These are phyloP conservation scores for Pseudocercospora cruenta DNA, from an alignment of 2,329 filamentous ascomycete genomes.

Conservation along the genomic window DNA sequence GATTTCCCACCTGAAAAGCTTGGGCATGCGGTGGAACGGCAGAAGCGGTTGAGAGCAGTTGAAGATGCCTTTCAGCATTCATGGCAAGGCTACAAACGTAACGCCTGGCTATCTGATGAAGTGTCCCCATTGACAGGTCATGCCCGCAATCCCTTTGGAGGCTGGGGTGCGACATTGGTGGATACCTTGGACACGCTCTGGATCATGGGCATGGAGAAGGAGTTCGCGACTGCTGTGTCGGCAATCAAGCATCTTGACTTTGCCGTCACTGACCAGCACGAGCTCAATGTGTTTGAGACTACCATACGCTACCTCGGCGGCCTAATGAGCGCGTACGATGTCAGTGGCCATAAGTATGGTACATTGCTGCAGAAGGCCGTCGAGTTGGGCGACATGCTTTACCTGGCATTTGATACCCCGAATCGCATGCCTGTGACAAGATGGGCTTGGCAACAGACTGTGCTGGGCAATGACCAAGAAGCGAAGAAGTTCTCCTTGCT, in stretches of 20 bases:
- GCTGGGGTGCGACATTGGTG: conserved; percentile 87
- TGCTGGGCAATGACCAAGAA: conserved; percentile 34
- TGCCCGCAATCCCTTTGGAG: conserved; percentile 77
- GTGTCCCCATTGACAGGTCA: conserved; percentile 60
- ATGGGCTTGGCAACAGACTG: conserved; percentile 57
- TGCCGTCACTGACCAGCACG: conserved; percentile 51
- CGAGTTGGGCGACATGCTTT: conserved; percentile 67
- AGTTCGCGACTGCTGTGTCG: conserved; percentile 66
- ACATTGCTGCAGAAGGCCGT: conserved; percentile 63
- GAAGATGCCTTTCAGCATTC: conserved; percentile 75
- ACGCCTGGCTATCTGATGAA: conserved; percentile 87
- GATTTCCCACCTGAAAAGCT: conserved; percentile 67
- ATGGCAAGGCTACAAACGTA: conserved; percentile 79
- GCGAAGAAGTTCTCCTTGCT: conserved; percentile 45
- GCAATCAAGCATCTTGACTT: conserved; percentile 66
- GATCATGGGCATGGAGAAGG: conserved; percentile 69
- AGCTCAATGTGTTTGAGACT: conserved; percentile 71
- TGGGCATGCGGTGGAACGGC: conserved; percentile 62
- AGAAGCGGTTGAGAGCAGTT: conserved; percentile 67
- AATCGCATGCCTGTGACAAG: conserved; percentile 67
- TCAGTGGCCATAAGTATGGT: conserved; percentile 54
- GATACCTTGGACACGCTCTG: conserved; percentile 76
- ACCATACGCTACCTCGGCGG: conserved; percentile 74
- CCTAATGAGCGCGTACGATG: conserved; percentile 68
- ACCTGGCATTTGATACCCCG: conserved; percentile 69